Evolutionary conservation across 1,284 basidiomycete species (phyloP).

Genomic region (Naganishia liquefaciens): DNA sequence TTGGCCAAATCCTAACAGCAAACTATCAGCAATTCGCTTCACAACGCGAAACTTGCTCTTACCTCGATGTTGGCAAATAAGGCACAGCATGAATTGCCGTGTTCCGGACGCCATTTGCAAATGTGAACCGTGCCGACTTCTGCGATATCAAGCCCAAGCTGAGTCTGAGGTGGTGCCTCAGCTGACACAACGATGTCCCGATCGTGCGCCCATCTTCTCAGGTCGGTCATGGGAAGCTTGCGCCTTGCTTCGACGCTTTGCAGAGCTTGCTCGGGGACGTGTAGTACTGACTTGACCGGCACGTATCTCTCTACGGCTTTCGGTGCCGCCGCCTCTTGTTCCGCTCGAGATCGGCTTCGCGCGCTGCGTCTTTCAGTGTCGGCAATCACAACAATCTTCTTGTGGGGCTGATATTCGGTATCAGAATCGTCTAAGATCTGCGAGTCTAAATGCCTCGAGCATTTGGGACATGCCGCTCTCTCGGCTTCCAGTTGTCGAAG

Average conservation of each 20-base stretch:
- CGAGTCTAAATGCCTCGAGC: not conserved
- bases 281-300: not conserved
- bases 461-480: not conserved
- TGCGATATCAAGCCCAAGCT: not conserved
- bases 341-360: not conserved
- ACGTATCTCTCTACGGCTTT: not conserved
- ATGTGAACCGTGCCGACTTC: conserved; percentile 12
- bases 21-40: not conserved
- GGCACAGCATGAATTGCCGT: conserved; percentile 19
- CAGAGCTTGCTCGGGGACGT: not conserved
- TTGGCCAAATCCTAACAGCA: conserved; percentile 10
- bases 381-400: conserved; percentile 5
- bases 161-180: not conserved
- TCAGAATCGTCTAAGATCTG: conserved; percentile 8
- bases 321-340: not conserved
- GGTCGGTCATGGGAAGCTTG: conserved; percentile 6
- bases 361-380: not conserved
- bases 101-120: conserved; percentile 17
- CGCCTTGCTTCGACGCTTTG: not conserved
- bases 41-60: not conserved
- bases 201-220: conserved; percentile 13
- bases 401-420: conserved; percentile 4
- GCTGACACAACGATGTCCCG: not conserved
- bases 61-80: conserved; percentile 9
- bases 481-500: not conserved